Base-by-base conservation (phyloP, 768 basidiomycete genomes). In the Pulveroboletus sp. region DNA sequence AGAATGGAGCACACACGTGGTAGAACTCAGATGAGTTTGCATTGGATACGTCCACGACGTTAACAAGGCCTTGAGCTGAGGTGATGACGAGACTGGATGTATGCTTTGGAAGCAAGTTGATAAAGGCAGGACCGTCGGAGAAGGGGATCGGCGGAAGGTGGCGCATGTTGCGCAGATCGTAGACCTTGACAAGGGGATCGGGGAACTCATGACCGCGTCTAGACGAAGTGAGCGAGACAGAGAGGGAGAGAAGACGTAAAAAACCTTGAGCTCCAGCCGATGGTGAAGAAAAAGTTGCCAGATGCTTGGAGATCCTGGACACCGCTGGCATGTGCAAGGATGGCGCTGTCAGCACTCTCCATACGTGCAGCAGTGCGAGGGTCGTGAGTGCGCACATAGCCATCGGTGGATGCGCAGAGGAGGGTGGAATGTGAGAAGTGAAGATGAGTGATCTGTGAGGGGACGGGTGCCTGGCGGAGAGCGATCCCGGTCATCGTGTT, bases 181-280 rank as follows among this genome's bases (percentile, higher is more conserved):
- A 96, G 11, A 97, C 76, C 69, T 95, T 96, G 55, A 99, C 91
- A 31, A 93, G 74, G 3, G 93, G 90, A 65, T 97, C 95, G 0
- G 90, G 88, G 47, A 86, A 79, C 5, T 94, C 92, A 41, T 87
- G 84, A 7, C 86, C 84, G 68, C 89, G 91, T 66, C 94, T 96
- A 60, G 46, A 28, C 27, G 32, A 10, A 12, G 56, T 66, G 60
- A 59, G 50, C 36, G 28, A 3, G 43, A 30, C 18, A 31, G 44
- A 28, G 17, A 0, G 17, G 28, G 24, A 15, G n/a, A 33, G 18
- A 41, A 5, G 21, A 46, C 36, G 45, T 18, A 48, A 30, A 48
- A 39, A 52, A 92, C 93, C 91, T 85, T 69, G 90, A 76, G 3
- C 86, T 86, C 70, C 86, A 86, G 11, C 94, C 94, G 57, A 93